Percentiles rank a stretch among this genome's conserved stretches.
These are phyloP conservation scores for Mycosphaerella sp. DNA, from an alignment of 2,329 filamentous ascomycete species.

Conservation along the genomic window DNA sequence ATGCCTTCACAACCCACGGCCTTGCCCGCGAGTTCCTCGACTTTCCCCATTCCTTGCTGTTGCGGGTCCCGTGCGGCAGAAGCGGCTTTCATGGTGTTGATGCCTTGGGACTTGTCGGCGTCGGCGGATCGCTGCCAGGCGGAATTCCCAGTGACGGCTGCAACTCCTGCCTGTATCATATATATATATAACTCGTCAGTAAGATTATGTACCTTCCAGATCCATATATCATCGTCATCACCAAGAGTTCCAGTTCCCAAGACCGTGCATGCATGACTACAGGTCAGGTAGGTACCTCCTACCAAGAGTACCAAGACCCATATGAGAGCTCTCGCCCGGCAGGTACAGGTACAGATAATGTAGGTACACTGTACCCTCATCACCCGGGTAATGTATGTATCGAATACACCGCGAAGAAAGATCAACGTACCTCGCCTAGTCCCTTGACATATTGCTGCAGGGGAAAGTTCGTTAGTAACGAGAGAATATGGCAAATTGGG, in stretches of 20 bases:
- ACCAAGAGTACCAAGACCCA: no score
- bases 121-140: slow-evolving; percentile 59
- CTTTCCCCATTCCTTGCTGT: slow-evolving; percentile 53
- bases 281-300: no score
- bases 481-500: no score
- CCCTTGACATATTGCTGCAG: slow-evolving; percentile 58
- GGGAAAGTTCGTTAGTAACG: no score
- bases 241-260: no score
- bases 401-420: no score
- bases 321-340: no score
- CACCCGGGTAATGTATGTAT: no score
- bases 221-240: neutral
- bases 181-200: neutral
- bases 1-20: slow-evolving; percentile 63
- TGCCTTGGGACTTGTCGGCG: slow-evolving; percentile 56
- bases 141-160: slow-evolving; percentile 54
- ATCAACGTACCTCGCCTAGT: slow-evolving; percentile 54
- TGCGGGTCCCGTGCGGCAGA: slow-evolving; percentile 50
- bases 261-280: neutral
- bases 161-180: slow-evolving; percentile 49
- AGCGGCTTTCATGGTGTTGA: slow-evolving; percentile 57
- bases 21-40: slow-evolving; percentile 59
- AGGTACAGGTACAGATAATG: no score
- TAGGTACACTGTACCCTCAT: no score
- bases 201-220: neutral